Conservation (phyloP, 2,329 filamentous ascomycete genomes). For the Aspergillus ochraceus region DNA sequence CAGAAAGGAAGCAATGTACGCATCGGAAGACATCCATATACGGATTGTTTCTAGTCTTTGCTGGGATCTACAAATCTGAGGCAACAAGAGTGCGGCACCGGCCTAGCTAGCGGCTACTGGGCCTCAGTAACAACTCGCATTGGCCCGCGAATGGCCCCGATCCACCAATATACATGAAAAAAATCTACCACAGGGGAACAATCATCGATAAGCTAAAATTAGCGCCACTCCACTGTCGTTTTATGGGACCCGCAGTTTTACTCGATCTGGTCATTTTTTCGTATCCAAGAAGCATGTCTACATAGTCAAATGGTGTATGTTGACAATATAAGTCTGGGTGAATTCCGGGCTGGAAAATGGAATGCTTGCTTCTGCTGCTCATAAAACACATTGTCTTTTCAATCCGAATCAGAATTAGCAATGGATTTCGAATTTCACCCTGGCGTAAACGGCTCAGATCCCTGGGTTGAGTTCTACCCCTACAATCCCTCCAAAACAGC, state of each 20-base stretch:
- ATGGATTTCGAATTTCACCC: constrained; percentile 36
- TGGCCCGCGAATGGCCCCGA: no score
- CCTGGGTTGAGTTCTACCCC: constrained; percentile 38
- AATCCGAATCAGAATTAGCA: background rate
- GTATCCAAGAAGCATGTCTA: background rate
- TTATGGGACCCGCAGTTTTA: constrained; percentile 5
- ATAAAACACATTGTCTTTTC: background rate
- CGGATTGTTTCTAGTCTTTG: background rate
- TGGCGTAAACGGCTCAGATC: constrained; percentile 30
- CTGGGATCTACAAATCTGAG: background rate
- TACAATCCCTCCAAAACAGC: constrained; percentile 37
- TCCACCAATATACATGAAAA: background rate
- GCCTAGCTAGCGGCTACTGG: no score
- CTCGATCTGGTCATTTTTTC: constrained; percentile 20
- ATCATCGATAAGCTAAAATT: background rate
- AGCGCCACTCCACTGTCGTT: background rate
- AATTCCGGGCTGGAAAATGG: background rate
- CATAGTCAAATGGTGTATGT: background rate
- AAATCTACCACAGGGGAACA: background rate
- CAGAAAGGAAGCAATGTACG: background rate
- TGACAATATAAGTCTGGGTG: constrained; percentile 1
- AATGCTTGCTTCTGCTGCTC: background rate
- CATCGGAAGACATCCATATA: background rate
- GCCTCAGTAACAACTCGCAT: no score
- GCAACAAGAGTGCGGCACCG: no score